phyloP scores from a whole-genome alignment of 2,329 filamentous ascomycete genomes.

The Coniochaeta sp. region DNA sequence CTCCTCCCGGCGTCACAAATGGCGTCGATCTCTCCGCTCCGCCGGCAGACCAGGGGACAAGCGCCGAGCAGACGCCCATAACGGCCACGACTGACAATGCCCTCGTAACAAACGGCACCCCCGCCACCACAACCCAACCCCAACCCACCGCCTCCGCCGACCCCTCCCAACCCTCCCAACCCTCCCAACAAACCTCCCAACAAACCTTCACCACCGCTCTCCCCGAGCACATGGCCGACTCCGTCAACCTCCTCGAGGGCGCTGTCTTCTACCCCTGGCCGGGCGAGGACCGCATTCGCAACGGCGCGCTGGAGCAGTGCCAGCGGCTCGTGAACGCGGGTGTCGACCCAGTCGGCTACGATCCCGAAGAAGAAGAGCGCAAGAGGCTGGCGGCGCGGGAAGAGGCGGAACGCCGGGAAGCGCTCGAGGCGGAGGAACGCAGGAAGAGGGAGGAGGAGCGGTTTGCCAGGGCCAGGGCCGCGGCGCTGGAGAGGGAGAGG shows the following conservation, averaged over 20 bases:
- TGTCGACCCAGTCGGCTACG: constrained; percentile 53
- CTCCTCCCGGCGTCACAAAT: constrained; percentile 49
- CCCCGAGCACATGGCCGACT: constrained; percentile 36
- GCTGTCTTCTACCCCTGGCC: constrained; percentile 74
- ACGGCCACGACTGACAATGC: not conserved
- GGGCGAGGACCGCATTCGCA: constrained; percentile 59
- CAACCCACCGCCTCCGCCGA: too few species aligned
- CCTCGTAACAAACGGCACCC: not conserved
- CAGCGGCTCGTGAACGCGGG: constrained; percentile 58
- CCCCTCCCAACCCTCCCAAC: too few species aligned
- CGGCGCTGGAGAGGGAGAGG: constrained; percentile 30
- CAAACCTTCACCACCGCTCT: constrained; percentile 27
- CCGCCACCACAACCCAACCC: not conserved
- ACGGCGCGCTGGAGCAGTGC: constrained; percentile 58
- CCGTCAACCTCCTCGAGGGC: constrained; percentile 44
- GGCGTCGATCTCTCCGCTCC: constrained; percentile 23
- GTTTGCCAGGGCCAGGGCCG: constrained; percentile 36
- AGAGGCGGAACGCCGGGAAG: constrained; percentile 27
- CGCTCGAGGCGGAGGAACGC: constrained; percentile 23
- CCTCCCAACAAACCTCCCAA: too few species aligned
- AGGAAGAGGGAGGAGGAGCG: constrained; percentile 35
- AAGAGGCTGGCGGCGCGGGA: constrained; percentile 41
- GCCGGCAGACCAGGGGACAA: constrained; percentile 16
- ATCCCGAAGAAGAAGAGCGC: constrained; percentile 49
- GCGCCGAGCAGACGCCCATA: not conserved